Evolutionary conservation across 2,329 filamentous ascomycete genomes (phyloP), one percentile per base, ranked within the genome.

Genomic region (Tolypocladium nubicola): DNA sequence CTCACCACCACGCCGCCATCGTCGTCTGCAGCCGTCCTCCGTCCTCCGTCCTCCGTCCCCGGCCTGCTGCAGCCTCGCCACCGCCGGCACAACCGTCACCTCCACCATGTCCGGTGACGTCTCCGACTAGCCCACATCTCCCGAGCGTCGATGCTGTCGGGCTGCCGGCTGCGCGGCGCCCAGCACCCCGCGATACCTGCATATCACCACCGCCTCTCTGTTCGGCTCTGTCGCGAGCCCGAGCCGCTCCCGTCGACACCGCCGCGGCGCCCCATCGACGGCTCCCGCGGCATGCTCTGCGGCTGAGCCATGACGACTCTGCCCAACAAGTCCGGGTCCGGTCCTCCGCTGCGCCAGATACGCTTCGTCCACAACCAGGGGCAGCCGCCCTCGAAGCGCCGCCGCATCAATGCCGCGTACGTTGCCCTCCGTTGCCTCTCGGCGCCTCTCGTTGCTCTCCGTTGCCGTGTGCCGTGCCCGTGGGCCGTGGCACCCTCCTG

Each of bases 311-410:
- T 81, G 78, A 72, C 76, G 62, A 74, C 75, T 58, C 68, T 75
- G 64, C 70, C 74, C 64, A 76, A 76, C 61, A 67, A 67, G 65
- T 65, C 67, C 64, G 70, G 72, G 58, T 64, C 66, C 73, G 66
- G 62, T 62, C 67, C 62, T 60, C 73, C 77, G 52, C 79, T 75
- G 57, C 84, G 81, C 70, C 79, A 81, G 69, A 89, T 90, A 63
- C 86, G 88, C 64, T 93, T 92, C 70, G 88, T 93, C 64, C 88
- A 90, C 62, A 90, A 86, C 66, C 87, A 91, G 73, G 88, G 89
- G 61, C 87, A 89, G 62, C 89, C 89, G 53, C 88, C 89, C 60
- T 86, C 87, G 33, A 93, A 92, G 73, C 79, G 88, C 65, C 81
- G 89, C 68, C 80, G 89, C 65, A 89, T 93, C 67, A 90, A 86